Evolutionary conservation across 768 basidiomycete species (phyloP), one percentile per base, ranked within the genome.

Genomic region (Phaeotremella skinneri): DNA sequence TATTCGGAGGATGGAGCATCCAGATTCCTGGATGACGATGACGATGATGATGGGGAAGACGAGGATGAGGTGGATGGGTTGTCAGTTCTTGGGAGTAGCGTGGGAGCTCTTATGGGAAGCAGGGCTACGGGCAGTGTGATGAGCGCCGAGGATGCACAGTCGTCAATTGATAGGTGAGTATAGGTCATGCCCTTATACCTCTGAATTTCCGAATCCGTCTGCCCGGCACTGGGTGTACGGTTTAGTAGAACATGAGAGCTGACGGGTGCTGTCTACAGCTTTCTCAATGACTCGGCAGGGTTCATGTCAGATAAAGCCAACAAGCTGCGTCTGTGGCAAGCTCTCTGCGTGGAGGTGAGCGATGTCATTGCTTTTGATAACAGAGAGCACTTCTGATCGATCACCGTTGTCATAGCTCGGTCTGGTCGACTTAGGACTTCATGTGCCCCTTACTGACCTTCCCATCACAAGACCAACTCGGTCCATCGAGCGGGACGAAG

Each of bases 311-410:
- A 49, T 37, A 61, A 63, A 43, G 69, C 58, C 6, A 70, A 73
- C 49, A 73, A 68, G 39, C 45, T 73, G 11, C 47, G 66, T n/a
- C 55, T 73, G 5, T 73, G 71, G 71, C 71, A 73, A 55, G 66
- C 71, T 1, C 54, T 73, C 20, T 70, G 68, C 39, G 56, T 66
- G 47, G 71, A 73, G 55, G 71, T 73, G 49, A 52, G 66, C 21
- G 20, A 45, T 14, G 21, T 13, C 23, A 7, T 13, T 23, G 11
- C 43, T 14, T 45, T 13, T 45, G 13, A 14, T 21, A 14, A 37
- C 7, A 17, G 13, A 45, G 11, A 6, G 23, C 9, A 14, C 7
- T 14, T 21, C 13, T 45, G 43, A 7, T 37, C 9, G 17, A 7
- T 30, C 14, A 7, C 9, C 30, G 20, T 34, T 21, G n/a, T 16